Evolutionary conservation across 257 asterid genomes (phyloP), one percentile per base, ranked within the genome.

Genomic region (Plectranthus barbatus): DNA sequence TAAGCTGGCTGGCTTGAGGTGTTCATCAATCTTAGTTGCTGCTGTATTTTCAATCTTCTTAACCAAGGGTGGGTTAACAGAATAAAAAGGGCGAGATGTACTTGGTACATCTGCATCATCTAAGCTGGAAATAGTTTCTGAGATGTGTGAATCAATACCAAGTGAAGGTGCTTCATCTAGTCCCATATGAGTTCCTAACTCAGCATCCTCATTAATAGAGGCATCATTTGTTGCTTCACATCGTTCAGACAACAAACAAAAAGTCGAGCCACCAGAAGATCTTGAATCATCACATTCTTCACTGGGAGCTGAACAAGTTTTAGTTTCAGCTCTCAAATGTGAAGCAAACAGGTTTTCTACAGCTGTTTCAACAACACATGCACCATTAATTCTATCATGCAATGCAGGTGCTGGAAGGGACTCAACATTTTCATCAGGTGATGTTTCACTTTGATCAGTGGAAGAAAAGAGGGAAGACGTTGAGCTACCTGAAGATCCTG

Each of bases 401-500:
- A 47, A 10, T 39, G 72, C 41, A 58, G 48, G 18, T 52, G 71
- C 67, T 34, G 86, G 85, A 41, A 21, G 80, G 33, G 91, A 62
- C 39, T 66, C 73, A 45, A 49, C 62, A 58, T 57, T 61, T 56
- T 76, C 73, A 12, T 70, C 70, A 45, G 58, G 44, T 40, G 79
- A 62, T 23, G 71, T 37, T 59, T 71, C 76, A 51, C 76, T 77
- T 69, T 10, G 71, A 42, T 70, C 65, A 1, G 72, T 24, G 24
- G 77, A 70, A 42, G 82, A 73, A 33, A 74, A 66, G 51, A 76
- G 59, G 55, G 24, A 67, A 51, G 77, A 66, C 13, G 26, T 45
- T 46, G 84, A 62, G 67, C 68, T 52, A 48, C 76, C 53, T 4
- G 77, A 74, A 60, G 75, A 69, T 53, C 64, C 77, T 52, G 79